Evolutionary conservation across 371 early-diverging fungal species (phyloP).

Genomic region (Mortierella sp.): DNA sequence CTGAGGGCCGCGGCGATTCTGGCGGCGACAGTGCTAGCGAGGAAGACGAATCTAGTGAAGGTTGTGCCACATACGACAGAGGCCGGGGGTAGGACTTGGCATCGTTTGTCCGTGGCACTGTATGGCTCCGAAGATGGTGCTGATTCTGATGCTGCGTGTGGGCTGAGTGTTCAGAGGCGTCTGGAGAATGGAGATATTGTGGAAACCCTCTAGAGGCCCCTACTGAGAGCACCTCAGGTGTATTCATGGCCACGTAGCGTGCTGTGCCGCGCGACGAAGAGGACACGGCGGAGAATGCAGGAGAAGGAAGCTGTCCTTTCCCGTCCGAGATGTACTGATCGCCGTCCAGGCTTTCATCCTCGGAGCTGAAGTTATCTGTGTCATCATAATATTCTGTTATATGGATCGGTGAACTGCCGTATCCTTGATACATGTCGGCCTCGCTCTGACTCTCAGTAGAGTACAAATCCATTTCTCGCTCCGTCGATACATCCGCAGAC

Average conservation of each 20-base stretch:
- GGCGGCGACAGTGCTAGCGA: slow-evolving; percentile 21
- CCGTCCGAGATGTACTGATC: neutral
- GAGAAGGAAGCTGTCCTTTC: slow-evolving; percentile 17
- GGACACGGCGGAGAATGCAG: slow-evolving; percentile 17
- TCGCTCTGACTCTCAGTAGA: slow-evolving; percentile 20
- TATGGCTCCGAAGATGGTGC: slow-evolving; percentile 7
- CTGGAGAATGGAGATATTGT: neutral
- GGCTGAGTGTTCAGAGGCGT: slow-evolving; percentile 1
- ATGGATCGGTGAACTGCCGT: slow-evolving; percentile 2
- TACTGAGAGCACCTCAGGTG: neutral
- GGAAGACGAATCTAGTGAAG: slow-evolving; percentile 13
- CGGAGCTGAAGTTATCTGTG: slow-evolving; percentile 6
- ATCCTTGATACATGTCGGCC: slow-evolving; percentile 22
- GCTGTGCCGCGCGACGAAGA: neutral
- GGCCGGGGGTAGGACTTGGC: slow-evolving; percentile 13
- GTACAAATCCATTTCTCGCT: slow-evolving; percentile 13
- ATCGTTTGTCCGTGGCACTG: slow-evolving; percentile 12
- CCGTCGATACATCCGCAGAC: slow-evolving; percentile 17
- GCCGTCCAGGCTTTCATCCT: slow-evolving; percentile 5
- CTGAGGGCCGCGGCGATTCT: slow-evolving; percentile 27
- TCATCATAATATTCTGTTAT: slow-evolving; percentile 6
- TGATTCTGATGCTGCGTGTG: slow-evolving; percentile 17
- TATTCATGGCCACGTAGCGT: neutral
- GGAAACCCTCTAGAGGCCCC: neutral
- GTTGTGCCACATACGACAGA: slow-evolving; percentile 17